Base-by-base conservation (phyloP, 2,329 filamentous ascomycete genomes). In the Fusarium palustre region DNA sequence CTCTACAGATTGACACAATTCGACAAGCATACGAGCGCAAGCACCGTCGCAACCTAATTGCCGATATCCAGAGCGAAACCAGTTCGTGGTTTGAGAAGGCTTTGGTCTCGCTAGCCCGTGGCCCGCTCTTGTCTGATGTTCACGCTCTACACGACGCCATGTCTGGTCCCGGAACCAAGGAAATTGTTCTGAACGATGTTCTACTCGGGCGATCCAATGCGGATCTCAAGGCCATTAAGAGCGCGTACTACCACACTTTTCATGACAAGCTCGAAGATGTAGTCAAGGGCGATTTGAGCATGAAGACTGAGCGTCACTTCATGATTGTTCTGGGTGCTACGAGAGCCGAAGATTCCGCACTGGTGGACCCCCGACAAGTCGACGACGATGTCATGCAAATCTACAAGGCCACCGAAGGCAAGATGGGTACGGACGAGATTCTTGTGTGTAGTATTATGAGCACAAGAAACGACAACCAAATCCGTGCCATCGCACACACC, bases 301-400 rank as follows among this genome's bases (percentile, higher is more conserved):
- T 92, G 79, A 96, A 96, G 81, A 97, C 95, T 0, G 90, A 94
- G 77, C 84, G 90, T 22, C 89, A 97, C 73, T 98, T 97, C 81
- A 82, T 92, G 78, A 92, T 96, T 79, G 90, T 97, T 25, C 83
- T 97, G 41, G 85, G 88, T 33, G 93, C 90, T 3, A 88, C 86
- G 50, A 88, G 94, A 39, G 87, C 89, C 38, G 94, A 97, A 76
- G 94, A 98, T 68, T 88, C 88, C 3, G 85, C 87, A 0, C 93
- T 92, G 0, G 86, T 96, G 4, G 86, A 90, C 50, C 92, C 90
- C 20, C 87, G 91, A 62, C 86, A 92, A 58, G 87, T 94, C 47
- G 91, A 97, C 49, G 84, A 86, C 50, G 93, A 97, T 71, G 91
- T 93, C 2, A 87, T 88, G 76, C 89, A 92, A 43, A 81, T 98